phyloP scores from a whole-genome alignment of 108 stramenopile species.

The Skeletonema tropicum region DNA sequence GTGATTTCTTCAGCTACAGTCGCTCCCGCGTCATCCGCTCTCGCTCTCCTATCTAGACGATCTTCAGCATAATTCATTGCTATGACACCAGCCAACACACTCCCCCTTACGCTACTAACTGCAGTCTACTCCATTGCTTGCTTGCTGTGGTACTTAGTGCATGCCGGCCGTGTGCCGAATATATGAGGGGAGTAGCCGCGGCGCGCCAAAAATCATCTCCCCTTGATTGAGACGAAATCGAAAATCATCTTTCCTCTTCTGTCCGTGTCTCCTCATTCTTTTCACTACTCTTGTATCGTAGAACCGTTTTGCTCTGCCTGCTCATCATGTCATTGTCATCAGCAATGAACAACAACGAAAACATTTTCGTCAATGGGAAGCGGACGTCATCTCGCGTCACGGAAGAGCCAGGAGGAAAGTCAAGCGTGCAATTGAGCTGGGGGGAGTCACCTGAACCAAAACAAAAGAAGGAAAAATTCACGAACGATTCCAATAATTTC shows the following conservation, averaged over 20 bases:
- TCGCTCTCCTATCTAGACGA: conserved; percentile 58
- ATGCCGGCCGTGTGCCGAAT: no score
- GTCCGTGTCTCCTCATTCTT: no score
- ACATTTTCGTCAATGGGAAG: conserved; percentile 56
- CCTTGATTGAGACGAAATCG: no score
- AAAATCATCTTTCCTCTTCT: no score
- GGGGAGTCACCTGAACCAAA: conserved; percentile 45
- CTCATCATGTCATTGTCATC: no score
- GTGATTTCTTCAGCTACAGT: neutral
- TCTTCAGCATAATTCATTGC: conserved; percentile 75
- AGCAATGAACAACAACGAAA: conserved; percentile 52
- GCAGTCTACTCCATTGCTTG: no score
- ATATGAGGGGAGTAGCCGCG: no score
- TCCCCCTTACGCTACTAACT: no score
- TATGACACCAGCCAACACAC: neutral
- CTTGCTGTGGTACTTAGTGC: no score
- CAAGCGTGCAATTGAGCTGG: conserved; percentile 54
- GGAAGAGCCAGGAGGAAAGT: conserved; percentile 63
- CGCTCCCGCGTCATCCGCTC: conserved; percentile 1
- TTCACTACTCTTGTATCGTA: no score
- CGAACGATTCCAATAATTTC: neutral
- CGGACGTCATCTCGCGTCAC: conserved; percentile 59
- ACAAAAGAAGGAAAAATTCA: conserved; percentile 11
- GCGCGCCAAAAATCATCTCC: no score
- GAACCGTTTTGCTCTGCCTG: no score